Evolutionary conservation across 2,329 filamentous ascomycete species (phyloP), one percentile per base, ranked within the genome.

Genomic region (Colletotrichum phormii): DNA sequence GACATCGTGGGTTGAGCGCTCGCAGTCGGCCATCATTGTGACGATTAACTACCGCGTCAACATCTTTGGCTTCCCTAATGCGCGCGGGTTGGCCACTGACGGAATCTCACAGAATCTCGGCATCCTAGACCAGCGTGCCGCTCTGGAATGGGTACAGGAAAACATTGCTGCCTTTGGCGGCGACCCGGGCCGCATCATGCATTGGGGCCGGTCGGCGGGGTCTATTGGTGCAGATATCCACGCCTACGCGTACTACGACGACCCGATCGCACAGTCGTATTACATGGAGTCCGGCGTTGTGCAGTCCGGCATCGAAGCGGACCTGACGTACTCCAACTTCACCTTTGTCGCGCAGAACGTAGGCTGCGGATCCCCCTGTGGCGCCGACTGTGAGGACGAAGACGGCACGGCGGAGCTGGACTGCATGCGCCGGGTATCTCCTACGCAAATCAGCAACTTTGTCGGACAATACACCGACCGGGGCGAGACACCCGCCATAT

Each of bases 191-290:
- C 78, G 80, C 15, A 86, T 88, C 73, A 82, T 83, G 4, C 79
- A 86, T 7, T 84, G 84, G 75, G 87, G 87, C 18, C 84, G 86
- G 78, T 86, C 85, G 24, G 85, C 87, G 3, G 86, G 87, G 9
- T 77, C 80, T 12, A 77, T 83, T 3, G 77, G 79, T 31, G 82
- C 81, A 4, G 85, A 87, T 71, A 78, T 82, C 74, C 81, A 85
- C 70, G 80, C 82, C 71, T 86, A 84, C 73, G 84, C 85, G 12
- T 87, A 81, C 85, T 74, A 78, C 24, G 78, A 86, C 5, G 81
- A 88, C 67, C 85, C 86, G 4, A 85, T 88, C 53, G 83, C 83
- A 1, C 76, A 80, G 8, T 83, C 80, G 4, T 80, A 84, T 53
- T 83, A 84, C 68, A 75, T 85, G 63, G 81, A 86, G 59, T 84